Percentiles rank a stretch among this genome's conserved stretches.
Conservation (phyloP, 208 protist genomes). For the Crithidia acanthocephali region DNA sequence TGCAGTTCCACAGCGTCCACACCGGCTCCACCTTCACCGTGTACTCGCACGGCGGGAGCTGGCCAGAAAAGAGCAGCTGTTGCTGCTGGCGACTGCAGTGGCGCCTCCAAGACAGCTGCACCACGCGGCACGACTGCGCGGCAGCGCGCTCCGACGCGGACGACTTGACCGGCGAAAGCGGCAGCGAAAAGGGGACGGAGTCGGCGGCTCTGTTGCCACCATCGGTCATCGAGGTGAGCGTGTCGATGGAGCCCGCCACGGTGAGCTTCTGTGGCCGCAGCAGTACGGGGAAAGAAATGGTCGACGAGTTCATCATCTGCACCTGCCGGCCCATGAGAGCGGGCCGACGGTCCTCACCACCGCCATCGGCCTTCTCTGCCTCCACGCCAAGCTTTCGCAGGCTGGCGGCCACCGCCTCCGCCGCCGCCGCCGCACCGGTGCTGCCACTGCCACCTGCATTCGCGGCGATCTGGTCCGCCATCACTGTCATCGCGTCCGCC, state of each 20-base stretch:
- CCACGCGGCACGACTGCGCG: conserved; percentile 13
- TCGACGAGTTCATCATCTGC: conserved; percentile 12
- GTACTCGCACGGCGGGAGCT: conserved; percentile 20
- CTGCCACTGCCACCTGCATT: neutral
- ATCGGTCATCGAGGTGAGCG: conserved; percentile 3
- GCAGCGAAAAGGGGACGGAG: neutral
- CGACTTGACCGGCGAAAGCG: neutral
- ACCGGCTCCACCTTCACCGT: conserved; percentile 28
- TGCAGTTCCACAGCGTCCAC: conserved; percentile 41
- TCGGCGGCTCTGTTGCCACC: neutral
- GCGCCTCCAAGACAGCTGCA: conserved; percentile 33
- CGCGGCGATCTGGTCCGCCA: conserved; percentile 16
- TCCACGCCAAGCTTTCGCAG: neutral
- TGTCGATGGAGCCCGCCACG: neutral
- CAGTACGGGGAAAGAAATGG: conserved; percentile 29
- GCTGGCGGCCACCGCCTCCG: neutral
- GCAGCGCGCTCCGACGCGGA: neutral
- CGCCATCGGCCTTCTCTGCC: neutral
- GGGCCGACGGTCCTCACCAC: neutral
- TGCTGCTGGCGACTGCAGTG: neutral
- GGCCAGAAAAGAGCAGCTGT: conserved; percentile 12
- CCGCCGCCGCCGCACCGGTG: neutral
- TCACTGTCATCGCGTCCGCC: conserved; percentile 29
- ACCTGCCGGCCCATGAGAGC: conserved; percentile 6
- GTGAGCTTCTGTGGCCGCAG: neutral